Base-by-base conservation (phyloP, 148 eudicot species). In the Hydrangea macrophylla region DNA sequence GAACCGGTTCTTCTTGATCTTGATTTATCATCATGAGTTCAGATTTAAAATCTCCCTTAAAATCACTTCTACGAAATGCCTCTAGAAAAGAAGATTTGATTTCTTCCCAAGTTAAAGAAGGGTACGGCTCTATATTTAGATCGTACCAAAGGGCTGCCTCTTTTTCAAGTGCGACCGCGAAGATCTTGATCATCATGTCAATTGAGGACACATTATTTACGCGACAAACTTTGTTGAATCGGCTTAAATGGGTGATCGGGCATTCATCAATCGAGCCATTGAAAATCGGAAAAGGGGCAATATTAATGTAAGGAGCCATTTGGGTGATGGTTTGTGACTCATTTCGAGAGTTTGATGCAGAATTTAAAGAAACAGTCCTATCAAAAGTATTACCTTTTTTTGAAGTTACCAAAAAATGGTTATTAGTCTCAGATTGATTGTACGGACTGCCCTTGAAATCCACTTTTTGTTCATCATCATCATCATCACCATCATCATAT, bases 111-210 rank as follows among this genome's bases (percentile, higher is more conserved):
- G 58, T 58, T 17, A 77, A 64, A n/a, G 15, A 60, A 45, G 63
- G 62, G 24, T 72, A 77, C 7, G 80, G 76, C 58, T 77, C 80
- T 9, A 77, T 48, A 57, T 77, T 77, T 25, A 77, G 72, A 68
- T 77, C 80, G 32, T 71, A 77, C 80, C 80, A 77, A 7, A 61
- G 62, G 5, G 63, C 69, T 12, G 80, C 80, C 31, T 77, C 76
- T 20, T 58, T 53, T 12, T 77, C 76, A 9, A 77, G 69, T 18
- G 80, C 72, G 2, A 72, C 75, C 1, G 80, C 76, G 65, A 77
- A 77, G 12, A 77, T 71, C 40, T 59, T 71, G 7, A 22, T 40
- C 80, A 67, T 55, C 44, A 50, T 44, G 33, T 61, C 69, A 10
- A 55, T 24, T 26, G 72, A 40, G 62, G 55, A n/a, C 0, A 50